Conservation (phyloP, 352 stramenopile genomes). For the Phytophthora nicotianae region DNA sequence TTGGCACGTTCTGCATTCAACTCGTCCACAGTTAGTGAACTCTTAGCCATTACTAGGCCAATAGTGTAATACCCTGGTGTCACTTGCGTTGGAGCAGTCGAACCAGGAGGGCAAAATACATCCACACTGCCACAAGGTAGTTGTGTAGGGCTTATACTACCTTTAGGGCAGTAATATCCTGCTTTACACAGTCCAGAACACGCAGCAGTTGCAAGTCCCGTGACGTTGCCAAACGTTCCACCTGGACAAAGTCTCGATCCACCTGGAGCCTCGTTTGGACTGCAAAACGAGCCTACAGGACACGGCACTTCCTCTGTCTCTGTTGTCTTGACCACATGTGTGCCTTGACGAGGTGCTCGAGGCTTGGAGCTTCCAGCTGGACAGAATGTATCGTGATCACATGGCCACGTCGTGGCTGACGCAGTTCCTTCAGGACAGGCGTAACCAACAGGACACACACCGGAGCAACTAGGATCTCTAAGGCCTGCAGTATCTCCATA, state of each 20-base stretch:
- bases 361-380: conserved; percentile 30
- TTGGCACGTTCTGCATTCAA: conserved; percentile 15
- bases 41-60: conserved; percentile 11
- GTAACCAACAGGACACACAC: conserved; percentile 62
- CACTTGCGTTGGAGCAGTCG: conserved; percentile 38
- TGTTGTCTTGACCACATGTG: conserved; percentile 36
- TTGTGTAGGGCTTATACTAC: conserved; percentile 45
- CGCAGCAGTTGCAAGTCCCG: conserved; percentile 36
- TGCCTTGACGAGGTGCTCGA: conserved; percentile 17
- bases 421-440: conserved; percentile 63
- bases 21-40: conserved; percentile 8
- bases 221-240: conserved; percentile 65
- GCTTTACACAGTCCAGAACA: conserved; percentile 58
- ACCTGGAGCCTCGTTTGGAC: conserved; percentile 36
- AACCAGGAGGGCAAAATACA: conserved; percentile 60
- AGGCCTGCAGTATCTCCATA: conserved; percentile 59
- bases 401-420: conserved; percentile 44
- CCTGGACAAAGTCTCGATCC: conserved; percentile 47
- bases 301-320: conserved; percentile 32
- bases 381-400: conserved; percentile 33
- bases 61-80: conserved; percentile 54
- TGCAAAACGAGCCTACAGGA: conserved; percentile 55
- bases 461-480: conserved; percentile 51
- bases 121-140: conserved; percentile 41
- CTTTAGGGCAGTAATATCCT: conserved; percentile 66